A percentile compares a stretch with the other conserved stretches of the same genome.
These are phyloP conservation scores for Omphalea diandra DNA, from an alignment of 441 rosid genomes.

Conservation along the genomic window DNA sequence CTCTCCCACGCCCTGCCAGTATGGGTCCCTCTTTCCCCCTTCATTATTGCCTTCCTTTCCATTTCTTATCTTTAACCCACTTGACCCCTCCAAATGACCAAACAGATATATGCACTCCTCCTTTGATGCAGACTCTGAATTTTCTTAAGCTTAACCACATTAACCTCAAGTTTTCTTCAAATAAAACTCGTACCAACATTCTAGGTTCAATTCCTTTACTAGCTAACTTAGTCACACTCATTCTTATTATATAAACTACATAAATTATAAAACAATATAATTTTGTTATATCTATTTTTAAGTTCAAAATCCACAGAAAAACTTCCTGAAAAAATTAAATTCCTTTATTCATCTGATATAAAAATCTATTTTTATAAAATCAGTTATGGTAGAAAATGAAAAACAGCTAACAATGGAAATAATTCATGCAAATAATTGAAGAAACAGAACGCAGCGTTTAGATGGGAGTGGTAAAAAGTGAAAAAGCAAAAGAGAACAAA, in stretches of 20 bases:
- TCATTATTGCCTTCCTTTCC: slow-evolving; percentile 50
- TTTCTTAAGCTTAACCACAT: neutral
- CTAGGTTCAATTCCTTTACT: slow-evolving; percentile 13
- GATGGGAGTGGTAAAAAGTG: slow-evolving; percentile 11
- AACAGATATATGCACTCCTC: slow-evolving; percentile 20
- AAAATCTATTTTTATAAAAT: too few relatives aligned
- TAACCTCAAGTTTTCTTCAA: slow-evolving; percentile 14
- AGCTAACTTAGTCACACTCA: too few relatives aligned
- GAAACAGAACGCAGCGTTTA: too few relatives aligned
- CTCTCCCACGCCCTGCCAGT: slow-evolving; percentile 89
- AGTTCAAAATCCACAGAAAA: too few relatives aligned
- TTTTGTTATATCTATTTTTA: too few relatives aligned
- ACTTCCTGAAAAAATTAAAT: too few relatives aligned
- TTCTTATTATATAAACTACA: too few relatives aligned
- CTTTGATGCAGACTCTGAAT: neutral
- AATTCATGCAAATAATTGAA: neutral
- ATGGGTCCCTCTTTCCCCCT: slow-evolving; percentile 53
- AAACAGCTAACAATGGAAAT: too few relatives aligned
- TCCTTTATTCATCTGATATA: too few relatives aligned
- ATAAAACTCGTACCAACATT: neutral
- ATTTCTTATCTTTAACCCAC: slow-evolving; percentile 31
- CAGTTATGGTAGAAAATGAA: too few relatives aligned
- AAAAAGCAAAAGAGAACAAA: neutral
- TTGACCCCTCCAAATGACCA: slow-evolving; percentile 36
- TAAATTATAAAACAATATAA: too few relatives aligned